Base-by-base conservation (phyloP, 108 stramenopile genomes). In the Cyclotella distinguenda region DNA sequence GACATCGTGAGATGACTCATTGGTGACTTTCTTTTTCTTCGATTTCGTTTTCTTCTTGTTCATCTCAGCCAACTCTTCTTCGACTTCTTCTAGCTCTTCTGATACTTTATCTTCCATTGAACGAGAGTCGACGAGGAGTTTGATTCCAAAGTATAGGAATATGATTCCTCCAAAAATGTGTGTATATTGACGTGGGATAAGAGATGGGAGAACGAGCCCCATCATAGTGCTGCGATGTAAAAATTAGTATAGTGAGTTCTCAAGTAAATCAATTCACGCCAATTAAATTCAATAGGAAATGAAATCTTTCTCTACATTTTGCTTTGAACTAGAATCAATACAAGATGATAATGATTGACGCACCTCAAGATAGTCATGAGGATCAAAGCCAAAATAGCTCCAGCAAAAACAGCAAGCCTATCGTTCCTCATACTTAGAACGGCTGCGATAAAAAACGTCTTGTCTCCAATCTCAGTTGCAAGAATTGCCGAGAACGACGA, bases 361-460 rank as follows among this genome's bases (percentile, higher is more conserved):
- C 26, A 71, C 70, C 76, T 82, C 61, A 98, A 73, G 31, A 98
- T 84, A 8, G 97, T 97, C 99, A 99, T 99, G 49, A 98, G 71
- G 19, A 95, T 83, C 26, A 99, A 74, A 0, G 95, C 96, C 11
- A 74, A 64, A 35, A 98, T 83, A 7, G 96, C 95, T 15, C 97
- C 99, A 10, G 66, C 64, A 72, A 98, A 99, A 19, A 98, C 95
- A 0, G 96, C 89, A 33, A 88, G 64, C 26, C 98, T 83, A 65
- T 81, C 63, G 80, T 96, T 81, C 49, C 90, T 81, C 95, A 99
- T 97, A 40, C 88, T 88, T 48, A 99, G 65, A n/a, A 99, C 89
- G 13, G 97, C 99, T 7, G 99, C 99, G 68, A 99, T 98, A 82
- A 99, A 99, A 68, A 99, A 99, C 19, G 99, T 99, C 78, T 99